Conservation (phyloP, 2,329 filamentous ascomycete genomes). For the Fusarium sp. region DNA sequence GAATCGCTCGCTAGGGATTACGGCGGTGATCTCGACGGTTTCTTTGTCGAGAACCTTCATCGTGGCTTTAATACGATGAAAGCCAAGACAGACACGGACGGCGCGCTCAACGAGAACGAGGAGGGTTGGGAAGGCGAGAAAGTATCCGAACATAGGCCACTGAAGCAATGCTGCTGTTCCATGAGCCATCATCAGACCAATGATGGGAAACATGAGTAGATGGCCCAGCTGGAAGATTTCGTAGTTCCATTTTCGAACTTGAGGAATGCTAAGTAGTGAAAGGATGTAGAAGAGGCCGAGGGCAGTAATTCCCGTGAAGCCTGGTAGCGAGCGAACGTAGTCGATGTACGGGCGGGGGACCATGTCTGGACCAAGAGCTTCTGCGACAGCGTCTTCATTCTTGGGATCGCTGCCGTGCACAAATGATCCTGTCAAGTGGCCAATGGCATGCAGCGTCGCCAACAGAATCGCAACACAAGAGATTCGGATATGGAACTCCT, state of each 20-base stretch:
- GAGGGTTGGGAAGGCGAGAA: slow-evolving; percentile 62
- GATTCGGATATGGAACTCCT: slow-evolving; percentile 65
- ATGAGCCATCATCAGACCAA: slow-evolving; percentile 64
- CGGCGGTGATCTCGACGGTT: slow-evolving; percentile 59
- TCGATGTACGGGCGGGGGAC: slow-evolving; percentile 55
- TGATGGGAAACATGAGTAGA: slow-evolving; percentile 66
- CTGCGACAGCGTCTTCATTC: slow-evolving; percentile 56
- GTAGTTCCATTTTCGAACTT: slow-evolving; percentile 60
- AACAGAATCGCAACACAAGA: slow-evolving; percentile 59
- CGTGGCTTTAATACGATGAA: slow-evolving; percentile 58
- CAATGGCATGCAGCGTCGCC: slow-evolving; percentile 62
- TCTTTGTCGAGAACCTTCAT: slow-evolving; percentile 61
- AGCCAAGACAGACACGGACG: slow-evolving; percentile 56
- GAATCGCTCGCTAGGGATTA: slow-evolving; percentile 57
- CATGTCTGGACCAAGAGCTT: slow-evolving; percentile 54
- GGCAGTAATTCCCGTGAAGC: slow-evolving; percentile 59
- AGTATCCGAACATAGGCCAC: slow-evolving; percentile 66
- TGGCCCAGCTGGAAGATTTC: slow-evolving; percentile 67
- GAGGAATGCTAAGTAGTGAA: slow-evolving; percentile 58
- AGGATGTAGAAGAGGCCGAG: slow-evolving; percentile 61
- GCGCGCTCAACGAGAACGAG: slow-evolving; percentile 60
- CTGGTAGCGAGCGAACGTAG: slow-evolving; percentile 58
- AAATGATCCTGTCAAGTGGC: slow-evolving; percentile 63
- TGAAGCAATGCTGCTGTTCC: slow-evolving; percentile 61
- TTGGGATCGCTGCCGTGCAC: slow-evolving; percentile 56